Evolutionary conservation across 164 flowering plant species (phyloP).

Genomic region (Vitis labrusca): DNA sequence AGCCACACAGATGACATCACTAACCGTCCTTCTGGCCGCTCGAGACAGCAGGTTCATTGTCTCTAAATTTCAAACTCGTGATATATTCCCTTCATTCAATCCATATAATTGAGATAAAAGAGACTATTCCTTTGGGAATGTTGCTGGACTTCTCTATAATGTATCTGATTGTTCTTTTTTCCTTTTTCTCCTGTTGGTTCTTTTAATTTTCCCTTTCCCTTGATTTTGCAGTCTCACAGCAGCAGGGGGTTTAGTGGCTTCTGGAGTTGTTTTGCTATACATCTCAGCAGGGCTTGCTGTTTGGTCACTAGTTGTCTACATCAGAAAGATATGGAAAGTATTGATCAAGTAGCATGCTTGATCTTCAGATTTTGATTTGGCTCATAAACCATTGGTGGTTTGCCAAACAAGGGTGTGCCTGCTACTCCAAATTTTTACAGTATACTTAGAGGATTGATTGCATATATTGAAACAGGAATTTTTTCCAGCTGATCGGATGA

Average conservation of each 20-base stretch:
- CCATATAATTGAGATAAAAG: too few relatives aligned
- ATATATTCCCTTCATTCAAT: not conserved
- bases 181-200: not conserved
- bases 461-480: not conserved
- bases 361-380: not conserved
- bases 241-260: constrained; percentile 44
- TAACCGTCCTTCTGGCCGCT: constrained; percentile 79
- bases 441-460: not conserved
- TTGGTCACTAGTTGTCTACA: constrained; percentile 86
- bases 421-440: not conserved
- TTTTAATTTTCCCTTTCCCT: not conserved
- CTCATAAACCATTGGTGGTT: not conserved
- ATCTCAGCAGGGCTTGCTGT: constrained; percentile 86
- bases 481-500: not conserved
- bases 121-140: too few relatives aligned
- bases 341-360: constrained; percentile 48
- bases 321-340: constrained; percentile 84
- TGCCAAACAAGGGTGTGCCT: too few relatives aligned
- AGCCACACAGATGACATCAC: constrained; percentile 90
- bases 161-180: too few relatives aligned
- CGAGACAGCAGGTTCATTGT: constrained; percentile 71
- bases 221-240: constrained; percentile 58
- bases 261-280: constrained; percentile 78
- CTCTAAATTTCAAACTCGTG: not conserved
- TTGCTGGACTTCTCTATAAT: too few relatives aligned